A percentile compares a stretch with the other conserved stretches of the same genome.
phyloP scores from a whole-genome alignment of 345 rosid species.

The thale cress (Arabidopsis thaliana) region TAIR10.1 NC_003074.8:19388001-19388500 shows the following conservation, averaged over 20 bases:
- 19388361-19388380: background rate
- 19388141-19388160: constrained; percentile 55
- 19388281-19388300: background rate
- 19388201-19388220: constrained; percentile 74
- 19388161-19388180: constrained; percentile 68
- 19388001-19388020: background rate
- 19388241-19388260: constrained; percentile 57
- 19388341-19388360: background rate
- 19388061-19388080: background rate
- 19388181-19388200: constrained; percentile 73
- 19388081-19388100: background rate
- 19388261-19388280: constrained; percentile 28
- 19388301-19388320: constrained; percentile 4
- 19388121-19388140: background rate
- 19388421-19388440: background rate
- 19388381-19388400: background rate
- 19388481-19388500: constrained; percentile 7
- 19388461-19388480: background rate
- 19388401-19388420: constrained; percentile 13
- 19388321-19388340: constrained; percentile 1
- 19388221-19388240: constrained; percentile 71
- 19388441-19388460: background rate
- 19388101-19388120: background rate
- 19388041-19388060: background rate
- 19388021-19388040: constrained; percentile 8